Percentiles rank a stretch among this genome's conserved stretches.
These are phyloP conservation scores for Clonostachys solani DNA, from an alignment of 2,329 filamentous ascomycete genomes.

Conservation along the genomic window DNA sequence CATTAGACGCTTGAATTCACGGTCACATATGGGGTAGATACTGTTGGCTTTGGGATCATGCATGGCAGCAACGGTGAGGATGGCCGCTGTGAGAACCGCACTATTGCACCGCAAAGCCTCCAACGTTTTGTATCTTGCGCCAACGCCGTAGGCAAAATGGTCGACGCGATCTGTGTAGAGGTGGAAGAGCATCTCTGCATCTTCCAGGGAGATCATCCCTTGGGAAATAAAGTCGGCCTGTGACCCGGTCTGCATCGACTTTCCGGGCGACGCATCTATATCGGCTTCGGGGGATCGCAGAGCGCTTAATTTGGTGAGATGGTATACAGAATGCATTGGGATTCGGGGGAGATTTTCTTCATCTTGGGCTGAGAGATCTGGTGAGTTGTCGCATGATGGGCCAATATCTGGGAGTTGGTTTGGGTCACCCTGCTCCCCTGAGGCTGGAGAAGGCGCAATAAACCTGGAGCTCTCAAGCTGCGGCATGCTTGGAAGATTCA, in stretches of 20 bases:
- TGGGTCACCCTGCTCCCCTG: background rate
- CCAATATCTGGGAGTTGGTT: background rate
- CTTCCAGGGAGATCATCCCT: conserved; percentile 36
- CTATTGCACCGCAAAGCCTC: conserved; percentile 49
- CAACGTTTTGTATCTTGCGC: conserved; percentile 40
- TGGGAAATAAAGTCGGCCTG: conserved; percentile 24
- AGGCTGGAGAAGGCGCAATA: background rate
- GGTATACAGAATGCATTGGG: conserved; percentile 31
- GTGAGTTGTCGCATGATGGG: conserved; percentile 13
- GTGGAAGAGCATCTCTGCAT: conserved; percentile 45
- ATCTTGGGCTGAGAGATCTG: conserved; percentile 12
- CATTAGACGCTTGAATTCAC: conserved; percentile 50
- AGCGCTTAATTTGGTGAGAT: conserved; percentile 28
- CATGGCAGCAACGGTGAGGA: conserved; percentile 52
- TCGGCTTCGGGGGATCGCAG: conserved; percentile 24
- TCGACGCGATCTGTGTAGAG: conserved; percentile 46
- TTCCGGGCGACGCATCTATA: conserved; percentile 1
- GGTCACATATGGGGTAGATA: conserved; percentile 46
- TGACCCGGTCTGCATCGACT: conserved; percentile 9
- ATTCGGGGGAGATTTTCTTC: conserved; percentile 28
- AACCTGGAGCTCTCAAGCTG: background rate
- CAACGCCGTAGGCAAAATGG: conserved; percentile 43
- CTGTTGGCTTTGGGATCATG: conserved; percentile 49
- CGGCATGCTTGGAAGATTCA: background rate
- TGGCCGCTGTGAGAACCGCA: conserved; percentile 48